Conservation (phyloP, 129 eudicot genomes). For the Oenanthe sinensis region DNA sequence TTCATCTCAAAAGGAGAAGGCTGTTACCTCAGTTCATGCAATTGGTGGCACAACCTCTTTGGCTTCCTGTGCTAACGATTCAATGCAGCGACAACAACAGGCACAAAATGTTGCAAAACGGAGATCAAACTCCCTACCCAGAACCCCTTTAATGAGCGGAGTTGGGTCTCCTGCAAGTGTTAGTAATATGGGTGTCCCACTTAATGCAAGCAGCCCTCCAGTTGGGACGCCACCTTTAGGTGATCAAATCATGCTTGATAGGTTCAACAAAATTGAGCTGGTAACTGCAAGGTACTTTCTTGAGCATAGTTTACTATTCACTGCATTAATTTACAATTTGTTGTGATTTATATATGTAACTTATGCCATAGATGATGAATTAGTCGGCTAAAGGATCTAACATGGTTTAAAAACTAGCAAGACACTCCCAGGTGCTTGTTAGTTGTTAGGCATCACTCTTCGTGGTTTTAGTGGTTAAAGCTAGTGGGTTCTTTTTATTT, state of each 20-base stretch:
- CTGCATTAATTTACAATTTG: not conserved
- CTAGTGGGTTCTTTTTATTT: no score
- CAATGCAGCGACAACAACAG: slow-evolving; percentile 63
- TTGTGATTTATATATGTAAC: not conserved
- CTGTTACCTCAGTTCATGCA: slow-evolving; percentile 53
- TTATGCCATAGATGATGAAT: not conserved
- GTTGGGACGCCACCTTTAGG: slow-evolving; percentile 51
- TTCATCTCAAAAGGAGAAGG: slow-evolving; percentile 70
- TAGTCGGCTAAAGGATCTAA: not conserved
- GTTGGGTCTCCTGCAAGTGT: slow-evolving; percentile 95
- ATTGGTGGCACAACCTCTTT: slow-evolving; percentile 51
- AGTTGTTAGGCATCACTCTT: not conserved
- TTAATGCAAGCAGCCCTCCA: slow-evolving; percentile 73
- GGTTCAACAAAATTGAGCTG: slow-evolving; percentile 66
- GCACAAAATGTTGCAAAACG: slow-evolving; percentile 58
- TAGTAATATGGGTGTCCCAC: slow-evolving; percentile 53
- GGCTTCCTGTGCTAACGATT: slow-evolving; percentile 61
- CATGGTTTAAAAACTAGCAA: not conserved
- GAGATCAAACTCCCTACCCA: slow-evolving; percentile 69
- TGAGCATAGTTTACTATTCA: not conserved
- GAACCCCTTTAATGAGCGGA: slow-evolving; percentile 65
- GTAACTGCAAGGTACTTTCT: slow-evolving; percentile 49
- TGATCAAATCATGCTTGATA: slow-evolving; percentile 56
- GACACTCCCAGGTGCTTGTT: not conserved
- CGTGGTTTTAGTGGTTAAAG: not conserved